phyloP scores from a whole-genome alignment of 2,329 filamentous ascomycete genomes.

The Ascochyta lentis region DNA sequence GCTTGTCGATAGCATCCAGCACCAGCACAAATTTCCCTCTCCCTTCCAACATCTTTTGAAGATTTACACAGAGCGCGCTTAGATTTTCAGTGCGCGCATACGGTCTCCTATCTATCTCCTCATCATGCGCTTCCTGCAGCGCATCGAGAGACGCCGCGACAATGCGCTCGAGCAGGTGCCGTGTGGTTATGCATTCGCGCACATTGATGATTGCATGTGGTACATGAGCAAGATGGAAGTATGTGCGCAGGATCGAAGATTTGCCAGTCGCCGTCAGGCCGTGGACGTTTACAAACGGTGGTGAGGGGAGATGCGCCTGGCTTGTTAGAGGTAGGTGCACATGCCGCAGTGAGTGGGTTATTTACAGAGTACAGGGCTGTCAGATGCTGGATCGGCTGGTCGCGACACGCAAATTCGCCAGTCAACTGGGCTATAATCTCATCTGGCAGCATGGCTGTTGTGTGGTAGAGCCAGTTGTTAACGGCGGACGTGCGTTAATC shows the following conservation, averaged over 20 bases:
- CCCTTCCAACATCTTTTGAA: slow-evolving; percentile 68
- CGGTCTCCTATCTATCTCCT: slow-evolving; percentile 49
- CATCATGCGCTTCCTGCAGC: slow-evolving; percentile 50
- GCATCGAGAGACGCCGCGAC: slow-evolving; percentile 59
- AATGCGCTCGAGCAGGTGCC: slow-evolving; percentile 78
- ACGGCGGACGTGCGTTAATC: neutral
- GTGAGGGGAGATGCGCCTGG: slow-evolving; percentile 71
- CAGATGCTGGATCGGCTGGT: slow-evolving; percentile 57
- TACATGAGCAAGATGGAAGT: slow-evolving; percentile 62
- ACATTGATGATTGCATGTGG: slow-evolving; percentile 70
- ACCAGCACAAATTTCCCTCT: slow-evolving; percentile 76
- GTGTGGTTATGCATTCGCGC: slow-evolving; percentile 76
- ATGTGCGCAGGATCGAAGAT: slow-evolving; percentile 69
- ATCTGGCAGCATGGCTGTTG: slow-evolving; percentile 46
- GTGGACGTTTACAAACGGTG: slow-evolving; percentile 77
- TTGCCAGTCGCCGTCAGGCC: slow-evolving; percentile 90
- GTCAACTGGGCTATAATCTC: slow-evolving; percentile 46
- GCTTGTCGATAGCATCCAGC: slow-evolving; percentile 84
- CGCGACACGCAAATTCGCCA: slow-evolving; percentile 51
- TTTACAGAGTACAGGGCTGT: slow-evolving; percentile 53
- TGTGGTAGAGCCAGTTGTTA: neutral
- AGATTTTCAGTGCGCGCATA: slow-evolving; percentile 79
- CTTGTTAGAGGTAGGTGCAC: slow-evolving; percentile 23
- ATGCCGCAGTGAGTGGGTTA: neutral
- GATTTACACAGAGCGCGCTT: slow-evolving; percentile 74